These are phyloP conservation scores for Trichosporon inkin DNA, from an alignment of 1,284 basidiomycete species.

Conservation along the genomic window DNA sequence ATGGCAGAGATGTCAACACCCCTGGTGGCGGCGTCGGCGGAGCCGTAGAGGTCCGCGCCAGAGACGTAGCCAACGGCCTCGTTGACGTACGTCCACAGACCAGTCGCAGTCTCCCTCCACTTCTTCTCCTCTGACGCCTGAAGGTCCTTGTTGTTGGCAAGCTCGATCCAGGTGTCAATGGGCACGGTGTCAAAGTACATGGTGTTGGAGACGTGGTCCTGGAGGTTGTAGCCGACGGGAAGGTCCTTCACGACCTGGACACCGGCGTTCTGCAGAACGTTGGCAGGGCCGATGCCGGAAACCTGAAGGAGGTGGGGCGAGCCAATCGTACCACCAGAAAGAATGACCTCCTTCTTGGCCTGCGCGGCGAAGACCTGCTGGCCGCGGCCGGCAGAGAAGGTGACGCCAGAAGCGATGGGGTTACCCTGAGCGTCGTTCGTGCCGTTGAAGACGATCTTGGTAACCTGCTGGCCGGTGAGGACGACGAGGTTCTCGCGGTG, in stretches of 20 bases:
- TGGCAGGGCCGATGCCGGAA: slow-evolving; percentile 66
- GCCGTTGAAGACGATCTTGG: slow-evolving; percentile 61
- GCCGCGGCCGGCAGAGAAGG: slow-evolving; percentile 54
- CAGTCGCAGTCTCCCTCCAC: slow-evolving; percentile 34
- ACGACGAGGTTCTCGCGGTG: slow-evolving; percentile 63
- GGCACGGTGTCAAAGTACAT: slow-evolving; percentile 38
- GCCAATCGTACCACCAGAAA: slow-evolving; percentile 60
- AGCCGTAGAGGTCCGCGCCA: slow-evolving; percentile 32
- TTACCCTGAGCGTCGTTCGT: slow-evolving; percentile 49
- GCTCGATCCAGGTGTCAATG: slow-evolving; percentile 41
- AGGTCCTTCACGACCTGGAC: slow-evolving; percentile 56
- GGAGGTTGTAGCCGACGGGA: slow-evolving; percentile 71
- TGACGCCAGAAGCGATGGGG: slow-evolving; percentile 58
- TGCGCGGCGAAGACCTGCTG: slow-evolving; percentile 51
- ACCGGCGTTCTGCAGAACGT: slow-evolving; percentile 56
- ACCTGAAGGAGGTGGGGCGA: slow-evolving; percentile 65
- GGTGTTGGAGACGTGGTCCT: slow-evolving; percentile 60
- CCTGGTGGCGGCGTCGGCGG: slow-evolving; percentile 19
- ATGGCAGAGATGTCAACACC: slow-evolving; percentile 61
- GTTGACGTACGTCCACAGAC: slow-evolving; percentile 49
- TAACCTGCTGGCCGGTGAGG: slow-evolving; percentile 58
- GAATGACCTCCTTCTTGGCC: slow-evolving; percentile 56
- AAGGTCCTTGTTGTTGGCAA: slow-evolving; percentile 28
- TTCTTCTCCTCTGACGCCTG: slow-evolving; percentile 28
- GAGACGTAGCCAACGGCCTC: slow-evolving; percentile 43